Conservation (phyloP, 2,329 filamentous ascomycete genomes). For the Dendrostoma leiphaemia region DNA sequence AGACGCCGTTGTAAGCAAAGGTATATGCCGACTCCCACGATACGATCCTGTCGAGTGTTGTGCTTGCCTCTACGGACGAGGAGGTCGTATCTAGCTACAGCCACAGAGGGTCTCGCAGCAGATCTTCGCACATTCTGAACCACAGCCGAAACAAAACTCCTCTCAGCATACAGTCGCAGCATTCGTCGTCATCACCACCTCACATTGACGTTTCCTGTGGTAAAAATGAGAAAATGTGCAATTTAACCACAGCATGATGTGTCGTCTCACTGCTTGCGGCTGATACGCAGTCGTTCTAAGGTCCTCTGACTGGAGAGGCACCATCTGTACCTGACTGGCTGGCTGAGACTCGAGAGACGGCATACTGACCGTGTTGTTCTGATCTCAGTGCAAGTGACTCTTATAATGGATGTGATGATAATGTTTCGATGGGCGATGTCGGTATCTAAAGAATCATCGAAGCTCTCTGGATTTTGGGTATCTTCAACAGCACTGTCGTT, state of each 20-base stretch:
- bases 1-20: not conserved
- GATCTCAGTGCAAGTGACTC: no score
- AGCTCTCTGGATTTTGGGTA: no score
- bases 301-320: not conserved
- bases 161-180: not conserved
- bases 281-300: not conserved
- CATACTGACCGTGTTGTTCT: not conserved
- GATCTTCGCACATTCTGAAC: no score
- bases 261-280: not conserved
- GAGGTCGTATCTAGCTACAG: not conserved
- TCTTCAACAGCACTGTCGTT: no score
- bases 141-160: not conserved
- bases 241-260: no score
- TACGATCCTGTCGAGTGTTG: not conserved
- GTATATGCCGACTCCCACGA: not conserved
- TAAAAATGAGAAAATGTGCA: no score
- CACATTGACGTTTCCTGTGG: no score
- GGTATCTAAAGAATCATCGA: no score
- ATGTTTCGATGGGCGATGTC: no score
- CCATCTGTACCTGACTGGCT: not conserved
- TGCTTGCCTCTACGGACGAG: not conserved
- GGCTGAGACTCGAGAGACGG: constrained; percentile 1
- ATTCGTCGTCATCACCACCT: no score
- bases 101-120: not conserved
- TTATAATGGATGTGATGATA: no score